These are phyloP conservation scores for Albizia julibrissin DNA, from an alignment of 306 rosid species.

Conservation along the genomic window DNA sequence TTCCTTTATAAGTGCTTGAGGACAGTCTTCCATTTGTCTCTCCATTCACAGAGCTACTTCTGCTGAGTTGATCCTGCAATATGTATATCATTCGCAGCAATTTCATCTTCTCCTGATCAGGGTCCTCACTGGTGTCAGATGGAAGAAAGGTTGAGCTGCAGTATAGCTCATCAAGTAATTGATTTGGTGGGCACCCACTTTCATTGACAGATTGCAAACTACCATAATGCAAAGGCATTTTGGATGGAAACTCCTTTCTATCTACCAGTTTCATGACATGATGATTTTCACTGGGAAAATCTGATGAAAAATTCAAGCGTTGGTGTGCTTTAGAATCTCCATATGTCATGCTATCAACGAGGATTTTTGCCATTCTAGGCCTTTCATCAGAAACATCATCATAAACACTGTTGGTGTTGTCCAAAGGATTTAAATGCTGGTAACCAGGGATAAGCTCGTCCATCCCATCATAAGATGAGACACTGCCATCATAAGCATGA, in stretches of 20 bases:
- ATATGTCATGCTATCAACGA: conserved; percentile 35
- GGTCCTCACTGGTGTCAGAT: conserved; percentile 49
- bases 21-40: conserved; percentile 45
- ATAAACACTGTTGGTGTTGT: conserved; percentile 31
- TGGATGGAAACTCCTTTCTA: conserved; percentile 48
- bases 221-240: conserved; percentile 36
- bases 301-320: conserved; percentile 19
- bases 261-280: conserved; percentile 31
- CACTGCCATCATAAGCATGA: conserved; percentile 73
- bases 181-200: conserved; percentile 52
- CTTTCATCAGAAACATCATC: conserved; percentile 46
- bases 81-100: conserved; percentile 71
- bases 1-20: conserved; percentile 30
- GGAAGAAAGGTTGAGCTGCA: conserved; percentile 55
- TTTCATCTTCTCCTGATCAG: conserved; percentile 68
- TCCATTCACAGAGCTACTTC: conserved; percentile 39
- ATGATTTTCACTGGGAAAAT: conserved; percentile 40
- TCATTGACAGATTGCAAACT: conserved; percentile 47
- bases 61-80: conserved; percentile 73
- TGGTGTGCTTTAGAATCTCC: conserved; percentile 42
- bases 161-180: conserved; percentile 49
- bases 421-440: conserved; percentile 37
- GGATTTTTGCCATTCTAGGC: conserved; percentile 42
- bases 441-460: conserved; percentile 49
- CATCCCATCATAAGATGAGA: conserved; percentile 69